Conservation (phyloP, 2,329 filamentous ascomycete genomes). For the Helotiales sp. region DNA sequence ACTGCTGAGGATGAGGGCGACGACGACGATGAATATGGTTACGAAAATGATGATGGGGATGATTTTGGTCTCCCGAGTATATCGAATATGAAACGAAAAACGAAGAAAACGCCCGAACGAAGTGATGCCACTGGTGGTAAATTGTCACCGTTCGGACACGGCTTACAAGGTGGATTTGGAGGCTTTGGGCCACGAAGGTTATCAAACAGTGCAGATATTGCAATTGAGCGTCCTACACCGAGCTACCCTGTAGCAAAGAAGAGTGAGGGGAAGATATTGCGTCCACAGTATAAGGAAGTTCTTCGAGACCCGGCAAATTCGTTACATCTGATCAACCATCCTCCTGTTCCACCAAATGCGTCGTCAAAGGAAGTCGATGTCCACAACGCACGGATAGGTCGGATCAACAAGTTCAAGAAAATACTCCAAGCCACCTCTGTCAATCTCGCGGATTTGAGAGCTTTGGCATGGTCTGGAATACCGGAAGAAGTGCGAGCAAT, state of each 20-base stretch:
- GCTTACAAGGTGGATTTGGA: conserved; percentile 38
- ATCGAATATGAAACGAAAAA: conserved; percentile 82
- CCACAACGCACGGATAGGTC: conserved; percentile 81
- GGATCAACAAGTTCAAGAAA: conserved; percentile 98
- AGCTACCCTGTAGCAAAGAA: conserved; percentile 88
- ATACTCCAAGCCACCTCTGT: conserved; percentile 92
- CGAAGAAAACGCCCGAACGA: conserved; percentile 40
- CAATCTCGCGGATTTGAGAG: conserved; percentile 77
- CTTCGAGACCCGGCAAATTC: conserved; percentile 87
- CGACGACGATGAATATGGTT: conserved; percentile 70
- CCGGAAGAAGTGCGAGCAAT: conserved; percentile 95
- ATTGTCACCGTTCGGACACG: conserved; percentile 37
- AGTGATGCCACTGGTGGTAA: conserved; percentile 20
- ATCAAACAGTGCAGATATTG: conserved; percentile 90
- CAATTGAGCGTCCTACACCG: conserved; percentile 79
- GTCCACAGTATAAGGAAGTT: conserved; percentile 97
- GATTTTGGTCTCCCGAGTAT: conserved; percentile 94
- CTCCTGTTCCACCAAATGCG: conserved; percentile 70
- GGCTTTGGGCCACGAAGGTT: conserved; percentile 54
- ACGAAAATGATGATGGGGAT: conserved; percentile 84
- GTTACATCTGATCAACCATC: conserved; percentile 89
- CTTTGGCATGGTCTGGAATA: conserved; percentile 90
- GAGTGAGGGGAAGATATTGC: conserved; percentile 89
- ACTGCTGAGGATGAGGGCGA: conserved; percentile 68
- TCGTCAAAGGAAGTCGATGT: conserved; percentile 82